These are phyloP conservation scores for Sequoia sempervirens DNA, from an alignment of 75 land plant genomes.

Conservation along the genomic window DNA sequence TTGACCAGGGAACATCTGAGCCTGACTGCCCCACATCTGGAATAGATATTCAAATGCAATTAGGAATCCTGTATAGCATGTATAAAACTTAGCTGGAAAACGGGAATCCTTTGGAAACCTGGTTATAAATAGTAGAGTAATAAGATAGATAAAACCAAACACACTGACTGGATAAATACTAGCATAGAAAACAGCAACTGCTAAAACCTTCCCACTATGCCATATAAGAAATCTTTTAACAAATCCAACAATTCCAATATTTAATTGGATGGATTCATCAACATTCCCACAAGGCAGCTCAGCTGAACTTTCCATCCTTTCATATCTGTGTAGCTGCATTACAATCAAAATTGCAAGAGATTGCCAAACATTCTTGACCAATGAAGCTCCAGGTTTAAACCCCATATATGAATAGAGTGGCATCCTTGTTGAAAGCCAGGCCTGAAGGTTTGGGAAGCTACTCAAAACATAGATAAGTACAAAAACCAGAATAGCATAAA, in stretches of 20 bases:
- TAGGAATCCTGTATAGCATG: conserved; percentile 69
- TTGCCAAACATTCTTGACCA: conserved; percentile 75
- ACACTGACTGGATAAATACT: conserved; percentile 84
- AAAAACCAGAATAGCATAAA: conserved; percentile 63
- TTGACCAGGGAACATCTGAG: conserved; percentile 78
- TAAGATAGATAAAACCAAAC: conserved; percentile 80
- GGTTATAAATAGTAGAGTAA: conserved; percentile 66
- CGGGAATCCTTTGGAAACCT: conserved; percentile 78
- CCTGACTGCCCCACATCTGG: conserved; percentile 76
- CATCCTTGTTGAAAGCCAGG: conserved; percentile 36
- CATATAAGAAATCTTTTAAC: conserved; percentile 70
- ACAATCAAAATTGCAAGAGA: conserved; percentile 80
- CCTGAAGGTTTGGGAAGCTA: conserved; percentile 57
- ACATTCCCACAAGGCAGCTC: conserved; percentile 7
- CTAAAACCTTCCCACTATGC: conserved; percentile 87
- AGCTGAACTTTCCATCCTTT: conserved; percentile 61
- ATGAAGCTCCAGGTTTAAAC: conserved; percentile 64
- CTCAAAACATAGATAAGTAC: conserved; percentile 59
- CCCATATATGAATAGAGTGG: conserved; percentile 62
- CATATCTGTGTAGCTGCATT: conserved; percentile 91
- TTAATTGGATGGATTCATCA: conserved; percentile 22
- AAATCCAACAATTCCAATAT: conserved; percentile 48
- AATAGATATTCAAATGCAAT: conserved; percentile 72
- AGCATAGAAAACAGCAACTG: conserved; percentile 84
- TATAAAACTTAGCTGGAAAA: conserved; percentile 67